Base-by-base conservation (phyloP, 495 filamentous ascomycete species). In the Xylaria venustula region DNA sequence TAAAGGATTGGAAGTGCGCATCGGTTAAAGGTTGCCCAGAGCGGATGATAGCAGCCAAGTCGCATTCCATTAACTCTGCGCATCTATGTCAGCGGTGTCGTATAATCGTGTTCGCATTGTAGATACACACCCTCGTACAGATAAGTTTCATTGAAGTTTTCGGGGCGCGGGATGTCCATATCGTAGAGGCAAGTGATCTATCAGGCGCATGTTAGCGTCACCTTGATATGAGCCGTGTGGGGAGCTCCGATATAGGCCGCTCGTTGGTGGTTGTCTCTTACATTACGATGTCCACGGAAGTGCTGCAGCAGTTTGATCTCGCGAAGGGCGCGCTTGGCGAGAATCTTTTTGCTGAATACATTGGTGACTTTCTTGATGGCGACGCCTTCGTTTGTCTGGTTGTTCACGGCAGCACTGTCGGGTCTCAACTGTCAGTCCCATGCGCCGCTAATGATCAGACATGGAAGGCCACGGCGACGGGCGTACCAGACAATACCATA, bases 271-370 rank as follows among this genome's bases (percentile, higher is more conserved):
- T 55, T 37, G 44, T 8, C 8, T 37, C 79, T 74, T 71, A 85
- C 82, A 62, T 85, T 85, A 44, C 82, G 78, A 58, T 85, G 82
- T 67, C 94, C 94, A 71, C 94, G 78, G 82, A 98, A 98, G 71
- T 98, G 94, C 79, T 97, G 95, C 60, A 98, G 83, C 60, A 98
- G 85, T 83, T 98, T 98, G 75, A 98, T 97, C 79, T 98, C 94
- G 74, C 95, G 86, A 79, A 98, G 76, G 54, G 95, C 94, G 65
- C 94, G 90, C 84, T 98, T 98, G 61, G 94, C 94, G 60, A 98
- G 81, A 65, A 98, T 98, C 87, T 98, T 98, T 81, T 98, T 98
- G 85, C 92, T 97, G 82, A 98, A 98, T 61, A 98, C 95, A 89
- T 98, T 98, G 77, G 94, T 98, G 70, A 98, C 91, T 75, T 98